Evolutionary conservation across 768 basidiomycete species (phyloP), one percentile per base, ranked within the genome.

Genomic region (Xerocomellus intermedius): DNA sequence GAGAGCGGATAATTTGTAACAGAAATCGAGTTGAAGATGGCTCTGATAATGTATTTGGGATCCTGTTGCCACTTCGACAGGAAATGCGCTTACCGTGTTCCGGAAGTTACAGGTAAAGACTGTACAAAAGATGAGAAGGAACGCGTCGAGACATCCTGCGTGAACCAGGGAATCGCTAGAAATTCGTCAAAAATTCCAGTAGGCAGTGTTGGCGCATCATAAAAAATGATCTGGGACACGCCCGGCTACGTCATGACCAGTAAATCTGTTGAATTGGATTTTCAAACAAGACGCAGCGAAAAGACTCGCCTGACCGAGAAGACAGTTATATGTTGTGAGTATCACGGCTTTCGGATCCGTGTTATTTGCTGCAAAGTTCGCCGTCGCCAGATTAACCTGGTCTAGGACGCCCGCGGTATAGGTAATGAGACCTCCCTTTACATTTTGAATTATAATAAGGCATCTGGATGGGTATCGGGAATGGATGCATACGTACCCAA

Each of bases 351-450:
- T 70, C 4, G 59, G 62, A 21, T 69, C 69, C 9, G 4, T 30
- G 42, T 47, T 55, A 5, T 56, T 62, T 26, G 50, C 54, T 16
- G 56, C 52, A 24, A 70, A 68, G n/a, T 59, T 53, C 5, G 59
- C 66, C 4, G 55, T 61, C 5, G 69, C 69, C 5, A 24, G 7
- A 30, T 56, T 61, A 8, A 64, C 58, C 32, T 35, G 42, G 35
- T 64, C 54, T 12, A 59, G 28, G 42, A 50, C 45, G 26, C 17
- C 12, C 10, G 10, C 51, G 1, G 61, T 55, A 39, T 67, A 72
- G 5, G 57, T 64, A 28, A 84, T 74, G 1, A 75, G n/a, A 1
- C 84, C 84, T 6, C 82, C 83, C 83, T 84, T 48, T 24, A 5
- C 13, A 36, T n/a, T 21, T 5, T 24, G 2, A 13, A 17, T 48